Evolutionary conservation across 768 basidiomycete genomes (phyloP), one percentile per base, ranked within the genome.

Genomic region (Mycena venus): DNA sequence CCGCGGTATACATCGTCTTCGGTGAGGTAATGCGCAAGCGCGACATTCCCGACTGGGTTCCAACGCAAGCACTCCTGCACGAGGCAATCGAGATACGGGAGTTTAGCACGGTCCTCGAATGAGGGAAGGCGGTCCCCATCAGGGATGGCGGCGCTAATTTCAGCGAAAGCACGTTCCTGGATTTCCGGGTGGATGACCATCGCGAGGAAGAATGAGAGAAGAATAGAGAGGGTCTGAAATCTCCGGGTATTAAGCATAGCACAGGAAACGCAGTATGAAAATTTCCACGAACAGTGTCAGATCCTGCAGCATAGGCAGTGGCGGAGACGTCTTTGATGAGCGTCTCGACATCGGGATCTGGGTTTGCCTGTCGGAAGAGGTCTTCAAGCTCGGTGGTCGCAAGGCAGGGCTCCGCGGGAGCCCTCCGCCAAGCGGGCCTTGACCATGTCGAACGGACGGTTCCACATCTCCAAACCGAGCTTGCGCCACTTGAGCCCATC

Each of bases 1-100:
- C 86, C 85, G 17, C 84, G 81, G 72, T 88, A 88, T 56, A 85
- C 80, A 63, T 87, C 88, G 58, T 88, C 84, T 17, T 84, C 75
- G 6, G 85, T 84, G 1, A 72, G 53, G 25, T 23, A 68, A 21
- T 75, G 68, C 25, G 56, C 68, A 17, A 68, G 65, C 25, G 47
- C 36, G 31, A 75, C 19, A 25, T 66, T 66, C 8, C 23, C 71
- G n/a, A 47, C 56, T 3, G 70, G 68, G 36, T 61, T 66, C 68
- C 74, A 85, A 79, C 83, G 81, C 15, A 84, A 72, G 44, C 83
- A 79, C 67, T 88, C 88, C 47, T 80, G 83, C 14, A 85, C 79
- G 31, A 87, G 79, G 2, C 86, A 87, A 29, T 81, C 80, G 15
- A 86, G 76, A 68, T 88, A 88, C 0, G 87, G 87, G 17, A 88